Percentiles rank a stretch among this genome's conserved stretches.
Conservation (phyloP, 495 filamentous ascomycete genomes). For the Penicillium maclennaniae region DNA sequence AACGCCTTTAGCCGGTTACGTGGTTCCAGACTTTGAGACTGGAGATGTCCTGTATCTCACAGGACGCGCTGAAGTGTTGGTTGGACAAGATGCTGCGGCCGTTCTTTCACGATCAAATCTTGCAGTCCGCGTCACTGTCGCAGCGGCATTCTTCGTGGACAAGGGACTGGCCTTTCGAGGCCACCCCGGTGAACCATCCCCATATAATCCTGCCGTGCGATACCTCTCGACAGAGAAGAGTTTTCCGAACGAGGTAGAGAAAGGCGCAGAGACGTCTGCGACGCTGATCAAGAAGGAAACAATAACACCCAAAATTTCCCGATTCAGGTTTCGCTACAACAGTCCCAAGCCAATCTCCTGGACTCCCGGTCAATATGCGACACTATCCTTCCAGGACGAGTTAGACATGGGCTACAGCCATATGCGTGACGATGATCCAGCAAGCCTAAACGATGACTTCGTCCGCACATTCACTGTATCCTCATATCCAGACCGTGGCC, state of each 20-base stretch:
- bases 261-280: background rate
- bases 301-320: constrained; percentile 55
- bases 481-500: constrained; percentile 43
- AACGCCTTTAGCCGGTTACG: constrained; percentile 62
- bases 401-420: constrained; percentile 70
- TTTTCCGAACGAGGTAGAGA: constrained; percentile 7
- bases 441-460: constrained; percentile 77
- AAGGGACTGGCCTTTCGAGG: constrained; percentile 65
- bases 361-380: constrained; percentile 70
- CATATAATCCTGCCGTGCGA: constrained; percentile 67
- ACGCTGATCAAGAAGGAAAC: background rate
- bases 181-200: constrained; percentile 51
- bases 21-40: constrained; percentile 66
- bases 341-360: constrained; percentile 45
- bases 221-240: constrained; percentile 49
- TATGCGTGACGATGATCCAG: constrained; percentile 75
- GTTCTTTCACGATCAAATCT: constrained; percentile 67
- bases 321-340: constrained; percentile 58
- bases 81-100: constrained; percentile 53
- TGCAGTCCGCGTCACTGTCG: constrained; percentile 61
- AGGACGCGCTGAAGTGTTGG: constrained; percentile 29
- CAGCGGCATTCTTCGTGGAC: constrained; percentile 56
- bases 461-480: constrained; percentile 77
- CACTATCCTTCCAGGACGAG: constrained; percentile 63
- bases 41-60: constrained; percentile 69